Base-by-base conservation (phyloP, 2,329 filamentous ascomycete genomes). In the Verticillium klebahnii region DNA sequence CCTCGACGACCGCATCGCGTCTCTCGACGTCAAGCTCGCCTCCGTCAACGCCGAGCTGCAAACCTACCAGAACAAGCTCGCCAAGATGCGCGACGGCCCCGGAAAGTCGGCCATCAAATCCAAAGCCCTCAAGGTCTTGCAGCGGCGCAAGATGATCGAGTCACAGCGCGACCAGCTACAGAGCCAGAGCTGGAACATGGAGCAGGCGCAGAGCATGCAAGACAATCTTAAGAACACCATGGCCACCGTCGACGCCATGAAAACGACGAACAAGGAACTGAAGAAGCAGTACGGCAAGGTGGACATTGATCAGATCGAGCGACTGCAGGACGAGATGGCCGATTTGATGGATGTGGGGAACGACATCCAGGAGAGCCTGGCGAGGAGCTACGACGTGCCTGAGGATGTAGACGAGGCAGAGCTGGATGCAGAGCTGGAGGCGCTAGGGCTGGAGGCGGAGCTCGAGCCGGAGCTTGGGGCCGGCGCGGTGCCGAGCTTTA, bases 141-240 rank as follows among this genome's bases (percentile, higher is more conserved):
- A 97, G 78, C 90, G 93, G 63, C 90, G 94, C 69, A 97, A 96
- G 74, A 89, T 93, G 77, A 96, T 97, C 86, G 95, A 99, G 78
- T 84, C 86, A 3, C 93, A 97, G 77, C 92, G 94, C 67, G 93
- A 97, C 71, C 93, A 98, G 78, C 87, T 98, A 60, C 91, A 96
- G 78, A 85, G 89, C 67, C 95, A 99, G 78, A 92, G 92, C 25
- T 98, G 93, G 93, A 98, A 98, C 79, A 97, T 99, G 93, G 93
- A 98, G 79, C 93, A 97, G 78, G 93, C 94, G 3, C 90, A 91
- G 74, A 96, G 93, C 85, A 97, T 98, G 94, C 93, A 96, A 80
- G 94, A 98, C 78, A 98, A 98, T 73, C 85, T 99, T 60, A 95
- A 96, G 76, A 98, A 98, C 76, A 94, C 95, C 66, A 97, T 97